phyloP scores from a whole-genome alignment of 2,329 filamentous ascomycete species.

The Pseudonectria buxi region DNA sequence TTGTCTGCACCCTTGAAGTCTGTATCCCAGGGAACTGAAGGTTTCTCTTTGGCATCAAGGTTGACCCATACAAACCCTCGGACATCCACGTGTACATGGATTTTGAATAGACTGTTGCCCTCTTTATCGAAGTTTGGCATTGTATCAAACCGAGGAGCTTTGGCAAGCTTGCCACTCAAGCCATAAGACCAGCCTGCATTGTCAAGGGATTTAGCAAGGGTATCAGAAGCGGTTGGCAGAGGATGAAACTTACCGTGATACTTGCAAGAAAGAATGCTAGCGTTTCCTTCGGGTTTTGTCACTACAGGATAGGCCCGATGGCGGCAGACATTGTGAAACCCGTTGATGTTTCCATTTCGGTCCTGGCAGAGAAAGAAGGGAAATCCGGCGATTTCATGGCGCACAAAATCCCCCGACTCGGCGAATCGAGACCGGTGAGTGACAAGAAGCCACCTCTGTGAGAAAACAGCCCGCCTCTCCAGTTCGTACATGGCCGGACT shows the following conservation, averaged over 20 bases:
- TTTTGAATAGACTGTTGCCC: conserved; percentile 46
- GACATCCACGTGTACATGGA: conserved; percentile 45
- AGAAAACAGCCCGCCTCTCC: conserved; percentile 48
- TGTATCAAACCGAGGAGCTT: conserved; percentile 52
- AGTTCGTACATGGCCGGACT: conserved; percentile 45
- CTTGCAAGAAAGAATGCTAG: conserved; percentile 49
- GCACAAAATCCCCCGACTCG: conserved; percentile 47
- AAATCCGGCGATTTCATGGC: conserved; percentile 47
- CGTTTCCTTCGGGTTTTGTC: conserved; percentile 40
- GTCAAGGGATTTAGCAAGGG: too few species aligned
- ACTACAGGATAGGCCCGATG: conserved; percentile 54
- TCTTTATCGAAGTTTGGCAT: conserved; percentile 47
- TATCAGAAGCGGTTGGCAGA: too few species aligned
- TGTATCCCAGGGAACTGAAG: conserved; percentile 41
- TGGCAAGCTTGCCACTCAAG: conserved; percentile 49
- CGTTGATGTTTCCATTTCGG: conserved; percentile 45
- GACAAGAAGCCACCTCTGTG: conserved; percentile 44
- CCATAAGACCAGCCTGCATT: conserved; percentile 50
- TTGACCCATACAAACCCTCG: conserved; percentile 54
- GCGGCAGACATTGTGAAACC: conserved; percentile 57
- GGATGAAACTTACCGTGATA: conserved; percentile 48
- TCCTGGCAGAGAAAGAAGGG: conserved; percentile 46
- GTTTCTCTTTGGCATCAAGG: conserved; percentile 39
- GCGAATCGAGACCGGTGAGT: conserved; percentile 43
- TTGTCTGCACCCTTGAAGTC: conserved; percentile 41